Percentiles rank a stretch among this genome's conserved stretches.
These are phyloP conservation scores for Phytophthora brassicae DNA, from an alignment of 352 stramenopile genomes.

Conservation along the genomic window DNA sequence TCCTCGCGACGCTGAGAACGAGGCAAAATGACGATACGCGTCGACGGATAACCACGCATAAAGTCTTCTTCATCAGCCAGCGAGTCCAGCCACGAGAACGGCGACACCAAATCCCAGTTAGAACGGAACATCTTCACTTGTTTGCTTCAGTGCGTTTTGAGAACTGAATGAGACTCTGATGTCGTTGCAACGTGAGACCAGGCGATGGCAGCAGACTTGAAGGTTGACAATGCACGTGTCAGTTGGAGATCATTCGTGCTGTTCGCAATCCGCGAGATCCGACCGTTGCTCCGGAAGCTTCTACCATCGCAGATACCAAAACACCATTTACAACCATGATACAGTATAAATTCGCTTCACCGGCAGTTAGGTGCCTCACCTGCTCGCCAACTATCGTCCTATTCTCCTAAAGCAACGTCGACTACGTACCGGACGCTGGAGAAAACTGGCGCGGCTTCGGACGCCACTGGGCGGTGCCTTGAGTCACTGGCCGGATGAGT, in stretches of 20 bases:
- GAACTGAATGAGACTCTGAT: conserved; percentile 10
- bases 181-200: conserved; percentile 16
- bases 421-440: not conserved
- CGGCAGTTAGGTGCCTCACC: conserved; percentile 1
- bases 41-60: conserved; percentile 33
- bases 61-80: conserved; percentile 55
- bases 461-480: conserved; percentile 66
- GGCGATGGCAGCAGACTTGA: conserved; percentile 10
- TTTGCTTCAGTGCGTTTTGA: conserved; percentile 18
- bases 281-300: conserved; percentile 7
- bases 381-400: not conserved
- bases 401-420: conserved; percentile 10
- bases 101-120: conserved; percentile 57
- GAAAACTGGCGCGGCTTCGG: conserved; percentile 74
- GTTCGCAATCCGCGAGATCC: too few species aligned
- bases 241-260: not conserved
- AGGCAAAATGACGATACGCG: conserved; percentile 23
- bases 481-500: conserved; percentile 56
- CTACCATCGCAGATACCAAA: not conserved
- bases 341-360: conserved; percentile 16
- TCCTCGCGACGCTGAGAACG: conserved; percentile 15
- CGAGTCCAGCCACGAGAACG: conserved; percentile 47
- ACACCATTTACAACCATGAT: conserved; percentile 9
- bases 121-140: conserved; percentile 44
- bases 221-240: not conserved